Conservation (phyloP, 2,329 filamentous ascomycete genomes). For the Fragosphaeria purpurea region DNA sequence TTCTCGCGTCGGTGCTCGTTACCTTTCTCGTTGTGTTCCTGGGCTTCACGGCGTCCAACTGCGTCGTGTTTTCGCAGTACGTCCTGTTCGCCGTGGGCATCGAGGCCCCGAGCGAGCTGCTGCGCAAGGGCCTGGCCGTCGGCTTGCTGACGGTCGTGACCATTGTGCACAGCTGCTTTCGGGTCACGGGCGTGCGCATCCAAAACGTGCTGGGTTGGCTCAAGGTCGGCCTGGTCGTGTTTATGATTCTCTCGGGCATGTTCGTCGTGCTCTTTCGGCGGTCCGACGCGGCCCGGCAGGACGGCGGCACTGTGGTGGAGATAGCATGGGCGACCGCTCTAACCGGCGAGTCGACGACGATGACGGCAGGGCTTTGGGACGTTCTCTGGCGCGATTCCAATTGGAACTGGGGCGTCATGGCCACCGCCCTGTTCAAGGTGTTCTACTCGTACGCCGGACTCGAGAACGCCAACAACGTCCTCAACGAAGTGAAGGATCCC, state of each 20-base stretch:
- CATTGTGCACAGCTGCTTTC: constrained; percentile 47
- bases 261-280: constrained; percentile 43
- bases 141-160: constrained; percentile 47
- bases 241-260: constrained; percentile 51
- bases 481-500: constrained; percentile 52
- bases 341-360: neutral
- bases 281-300: constrained; percentile 10
- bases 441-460: constrained; percentile 49
- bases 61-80: constrained; percentile 59
- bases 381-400: constrained; percentile 53
- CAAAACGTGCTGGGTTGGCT: constrained; percentile 55
- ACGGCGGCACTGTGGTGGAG: constrained; percentile 6
- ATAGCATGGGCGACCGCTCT: neutral
- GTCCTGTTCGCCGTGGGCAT: constrained; percentile 47
- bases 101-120: constrained; percentile 33
- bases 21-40: constrained; percentile 54
- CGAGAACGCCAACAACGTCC: constrained; percentile 49
- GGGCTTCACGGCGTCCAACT: constrained; percentile 60
- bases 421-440: constrained; percentile 51
- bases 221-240: constrained; percentile 49
- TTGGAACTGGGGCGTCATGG: constrained; percentile 60
- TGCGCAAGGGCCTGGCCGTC: constrained; percentile 46
- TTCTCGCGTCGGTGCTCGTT: constrained; percentile 54
- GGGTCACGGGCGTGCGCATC: constrained; percentile 45
- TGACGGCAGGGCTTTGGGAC: constrained; percentile 30